Evolutionary conservation across 257 asterid genomes (phyloP).

Genomic region (Solanum chiquidenum): DNA sequence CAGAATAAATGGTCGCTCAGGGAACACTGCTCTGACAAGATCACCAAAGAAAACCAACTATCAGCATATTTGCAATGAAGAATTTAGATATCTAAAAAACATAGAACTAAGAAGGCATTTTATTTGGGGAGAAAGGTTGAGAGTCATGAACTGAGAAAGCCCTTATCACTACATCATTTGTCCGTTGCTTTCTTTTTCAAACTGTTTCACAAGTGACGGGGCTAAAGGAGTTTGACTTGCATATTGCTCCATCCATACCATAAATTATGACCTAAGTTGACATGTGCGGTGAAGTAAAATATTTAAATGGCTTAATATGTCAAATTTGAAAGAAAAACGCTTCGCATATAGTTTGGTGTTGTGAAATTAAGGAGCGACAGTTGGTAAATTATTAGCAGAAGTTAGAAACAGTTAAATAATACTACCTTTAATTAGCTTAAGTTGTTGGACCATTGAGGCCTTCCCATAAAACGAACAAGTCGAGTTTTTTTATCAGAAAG

Average conservation of each 20-base stretch:
- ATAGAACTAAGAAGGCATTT: neutral
- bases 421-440: neutral
- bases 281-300: neutral
- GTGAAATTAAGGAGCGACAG: neutral
- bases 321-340: neutral
- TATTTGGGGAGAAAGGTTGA: neutral
- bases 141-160: neutral
- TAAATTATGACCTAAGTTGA: neutral
- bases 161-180: neutral
- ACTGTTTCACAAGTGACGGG: neutral
- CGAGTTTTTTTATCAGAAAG: neutral
- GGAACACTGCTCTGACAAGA: neutral
- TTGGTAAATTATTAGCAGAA: neutral
- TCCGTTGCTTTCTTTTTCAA: neutral
- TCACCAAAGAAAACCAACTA: neutral
- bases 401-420: neutral
- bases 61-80: neutral
- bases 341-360: neutral
- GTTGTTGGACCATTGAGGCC: neutral
- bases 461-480: neutral
- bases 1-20: neutral
- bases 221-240: neutral
- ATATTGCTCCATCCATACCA: neutral
- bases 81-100: neutral
- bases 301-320: neutral